phyloP scores from a whole-genome alignment of 257 asterid species.

The Hygrophila difformis region DNA sequence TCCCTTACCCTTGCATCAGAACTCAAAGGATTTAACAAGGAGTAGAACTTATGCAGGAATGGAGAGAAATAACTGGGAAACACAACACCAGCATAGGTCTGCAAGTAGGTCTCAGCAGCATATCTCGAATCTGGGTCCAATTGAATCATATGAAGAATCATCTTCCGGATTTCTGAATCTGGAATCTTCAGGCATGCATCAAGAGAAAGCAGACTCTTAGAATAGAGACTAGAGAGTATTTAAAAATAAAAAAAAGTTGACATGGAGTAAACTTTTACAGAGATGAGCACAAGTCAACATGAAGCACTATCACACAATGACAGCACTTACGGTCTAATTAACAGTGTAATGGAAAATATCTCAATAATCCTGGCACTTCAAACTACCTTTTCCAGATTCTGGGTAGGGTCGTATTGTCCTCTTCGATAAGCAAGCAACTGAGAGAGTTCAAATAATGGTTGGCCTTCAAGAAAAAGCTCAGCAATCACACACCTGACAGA shows the following conservation, averaged over 20 bases:
- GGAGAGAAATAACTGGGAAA: constrained; percentile 95
- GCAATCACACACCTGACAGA: constrained; percentile 93
- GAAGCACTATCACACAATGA: background rate
- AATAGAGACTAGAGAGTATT: constrained; percentile 11
- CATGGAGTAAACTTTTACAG: constrained; percentile 5
- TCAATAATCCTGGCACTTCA: too few species aligned
- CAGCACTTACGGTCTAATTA: too few species aligned
- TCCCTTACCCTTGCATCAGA: constrained; percentile 89
- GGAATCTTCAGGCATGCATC: constrained; percentile 61
- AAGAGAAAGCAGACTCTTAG: constrained; percentile 13
- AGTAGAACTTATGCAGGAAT: constrained; percentile 89
- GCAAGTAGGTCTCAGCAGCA: constrained; percentile 93
- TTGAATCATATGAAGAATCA: constrained; percentile 99
- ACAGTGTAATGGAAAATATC: too few species aligned
- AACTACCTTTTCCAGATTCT: constrained; percentile 94
- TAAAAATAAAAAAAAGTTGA: constrained; percentile 14
- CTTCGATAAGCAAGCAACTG: constrained; percentile 97
- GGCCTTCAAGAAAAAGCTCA: constrained; percentile 99
- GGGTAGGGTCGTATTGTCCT: constrained; percentile 98
- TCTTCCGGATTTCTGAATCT: constrained; percentile 92
- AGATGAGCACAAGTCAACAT: constrained; percentile 1
- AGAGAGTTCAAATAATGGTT: constrained; percentile 90
- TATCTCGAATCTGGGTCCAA: constrained; percentile 79
- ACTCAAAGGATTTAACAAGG: constrained; percentile 76
- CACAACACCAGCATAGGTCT: constrained; percentile 68